Evolutionary conservation across 345 rosid genomes (phyloP).

Genomic region (Sapria himalayana): DNA sequence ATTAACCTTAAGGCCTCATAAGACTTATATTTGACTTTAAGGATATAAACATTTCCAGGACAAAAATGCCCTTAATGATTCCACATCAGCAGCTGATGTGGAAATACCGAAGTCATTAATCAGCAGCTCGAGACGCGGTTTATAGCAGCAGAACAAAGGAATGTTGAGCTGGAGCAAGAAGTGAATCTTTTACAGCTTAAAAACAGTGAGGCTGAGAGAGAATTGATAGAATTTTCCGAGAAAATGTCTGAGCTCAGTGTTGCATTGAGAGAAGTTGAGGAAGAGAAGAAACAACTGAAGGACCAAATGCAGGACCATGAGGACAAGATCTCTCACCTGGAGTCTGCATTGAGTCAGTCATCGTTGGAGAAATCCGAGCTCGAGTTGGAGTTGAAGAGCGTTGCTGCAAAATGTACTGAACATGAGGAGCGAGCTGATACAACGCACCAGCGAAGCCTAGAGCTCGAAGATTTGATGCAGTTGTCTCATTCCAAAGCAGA

Average conservation of each 20-base stretch:
- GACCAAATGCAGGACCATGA: constrained; percentile 26
- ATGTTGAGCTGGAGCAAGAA: constrained; percentile 56
- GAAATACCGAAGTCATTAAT: too few relatives aligned
- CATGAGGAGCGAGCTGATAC: constrained; percentile 45
- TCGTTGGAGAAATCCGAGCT: constrained; percentile 27
- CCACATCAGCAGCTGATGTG: too few relatives aligned
- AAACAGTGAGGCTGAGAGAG: constrained; percentile 34
- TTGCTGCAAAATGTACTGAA: constrained; percentile 32
- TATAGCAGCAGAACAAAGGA: constrained; percentile 50
- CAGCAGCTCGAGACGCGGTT: constrained; percentile 41
- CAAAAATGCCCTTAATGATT: too few relatives aligned
- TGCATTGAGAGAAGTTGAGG: constrained; percentile 31
- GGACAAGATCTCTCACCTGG: constrained; percentile 30
- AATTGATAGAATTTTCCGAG: constrained; percentile 28
- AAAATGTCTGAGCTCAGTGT: constrained; percentile 33
- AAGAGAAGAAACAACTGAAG: constrained; percentile 30
- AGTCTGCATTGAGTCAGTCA: constrained; percentile 33
- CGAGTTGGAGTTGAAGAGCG: constrained; percentile 34
- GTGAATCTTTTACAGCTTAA: constrained; percentile 28
- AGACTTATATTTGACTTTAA: too few relatives aligned
- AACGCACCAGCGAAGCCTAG: constrained; percentile 44
- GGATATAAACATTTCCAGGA: too few relatives aligned
- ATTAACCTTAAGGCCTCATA: too few relatives aligned
- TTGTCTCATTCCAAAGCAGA: constrained; percentile 46
- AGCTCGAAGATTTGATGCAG: constrained; percentile 47